Evolutionary conservation across 345 rosid species (phyloP), one percentile per base, ranked within the genome.

Genomic region (Heritiera littoralis): DNA sequence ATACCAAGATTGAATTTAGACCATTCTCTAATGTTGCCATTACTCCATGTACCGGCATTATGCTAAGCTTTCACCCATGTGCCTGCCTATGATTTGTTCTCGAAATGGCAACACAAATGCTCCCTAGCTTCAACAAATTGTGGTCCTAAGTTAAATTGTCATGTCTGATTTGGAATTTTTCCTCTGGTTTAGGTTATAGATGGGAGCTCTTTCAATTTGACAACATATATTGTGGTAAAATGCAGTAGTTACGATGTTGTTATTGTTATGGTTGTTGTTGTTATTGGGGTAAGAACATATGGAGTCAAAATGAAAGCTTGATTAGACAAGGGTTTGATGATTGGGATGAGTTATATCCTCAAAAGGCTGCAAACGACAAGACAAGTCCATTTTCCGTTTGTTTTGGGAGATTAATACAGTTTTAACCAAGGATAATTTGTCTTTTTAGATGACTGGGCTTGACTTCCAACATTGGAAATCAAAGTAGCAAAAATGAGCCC

Each of bases 301-400:
- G 17, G 41, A 17, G 14, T 71, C 75, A 49, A 4, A 72, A 72
- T 51, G 20, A 51, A 65, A 30, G 75, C 40, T n/a, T 51, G 46
- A 72, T 10, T 72, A 51, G 75, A 72, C 75, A 71, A 51, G 5
- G 7, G 56, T 49, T 71, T 71, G 40, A 30, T 71, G 60, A 71
- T 71, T 30, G n/a, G 75, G 75, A 49, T 23, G 17, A 71, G 23
- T 51, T 52, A 48, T 71, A n/a, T 51, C 9, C 18, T 3, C 30
- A 0, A 45, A 45, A 20, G 17, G 10, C 11, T 10, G 23, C 28
- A 70, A 70, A 48, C 35, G 20, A 11, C 58, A 11, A 70, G 38
- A 49, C 48, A 68, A 1, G 54, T 20, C 43, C 58, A 70, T 46
- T 70, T 48, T 12, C 7, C 8, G 40, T 30, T 63, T 32, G 4